Base-by-base conservation (phyloP, 257 asterid species). In the Gardenia jasminoides region DNA sequence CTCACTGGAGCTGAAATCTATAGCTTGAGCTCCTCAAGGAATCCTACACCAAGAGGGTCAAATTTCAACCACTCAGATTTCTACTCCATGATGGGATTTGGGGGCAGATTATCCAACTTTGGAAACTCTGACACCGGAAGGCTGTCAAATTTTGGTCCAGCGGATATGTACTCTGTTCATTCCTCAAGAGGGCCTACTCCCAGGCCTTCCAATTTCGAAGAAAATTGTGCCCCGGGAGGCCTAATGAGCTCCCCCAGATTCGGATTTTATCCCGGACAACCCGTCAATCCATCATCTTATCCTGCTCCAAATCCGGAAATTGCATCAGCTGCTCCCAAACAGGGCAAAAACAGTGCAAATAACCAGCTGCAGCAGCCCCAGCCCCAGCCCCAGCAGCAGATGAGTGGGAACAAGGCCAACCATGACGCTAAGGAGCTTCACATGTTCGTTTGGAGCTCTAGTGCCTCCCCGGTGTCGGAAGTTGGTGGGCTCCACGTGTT, bases 391-490 rank as follows among this genome's bases (percentile, higher is more conserved):
- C 80, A 44, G 0, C 86, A 84, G 43, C 86, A 54, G 28, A 78
- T 15, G 22, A 28, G 26, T 24, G 24, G 6, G 20, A 47, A 74
- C 30, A 91, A 90, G 77, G 80, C 84, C 19, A 89, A 82, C 48
- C 91, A 85, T 74, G 98, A 96, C 73, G 96, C 97, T 0, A 96
- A 96, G 74, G 99, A 96, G 83, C 93, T 96, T 30, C 99, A 96
- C 84, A 96, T 96, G 99, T 96, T 96, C 56, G 99, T 96, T 16
- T 96, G 98, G 99, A 95, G 99, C 81, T 92, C 98, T 0, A 95
- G 98, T 72, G 96, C 98, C 22, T 93, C 98, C 3, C 99, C 99
- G 30, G 97, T 92, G 77, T 93, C 98, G 1, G 99, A 96, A 83
- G 86, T 84, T 8, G 88, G 87, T 22, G 90, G 91, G 64, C 75